Conservation (phyloP, 2,329 filamentous ascomycete genomes). For the Didymosphaeria variabile region DNA sequence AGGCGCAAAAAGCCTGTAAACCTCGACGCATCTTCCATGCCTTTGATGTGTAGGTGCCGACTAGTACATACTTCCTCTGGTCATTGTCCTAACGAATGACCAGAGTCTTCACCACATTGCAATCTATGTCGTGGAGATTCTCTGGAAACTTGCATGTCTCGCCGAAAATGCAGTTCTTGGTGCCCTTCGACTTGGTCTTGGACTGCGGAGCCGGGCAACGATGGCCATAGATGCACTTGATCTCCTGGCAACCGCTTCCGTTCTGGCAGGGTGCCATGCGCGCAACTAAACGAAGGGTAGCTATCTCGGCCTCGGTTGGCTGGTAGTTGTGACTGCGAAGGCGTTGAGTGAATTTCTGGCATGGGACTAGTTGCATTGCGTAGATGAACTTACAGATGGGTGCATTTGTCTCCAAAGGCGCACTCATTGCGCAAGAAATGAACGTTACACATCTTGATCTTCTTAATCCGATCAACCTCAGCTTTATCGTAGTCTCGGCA, state of each 20-base stretch:
- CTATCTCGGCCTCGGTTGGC: constrained; percentile 62
- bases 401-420: constrained; percentile 63
- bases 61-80: too few relatives aligned
- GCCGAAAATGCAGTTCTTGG: constrained; percentile 66
- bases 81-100: constrained; percentile 38
- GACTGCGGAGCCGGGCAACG: constrained; percentile 63
- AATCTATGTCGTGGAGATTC: constrained; percentile 67
- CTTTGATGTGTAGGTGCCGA: not conserved
- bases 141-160: constrained; percentile 66
- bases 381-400: constrained; percentile 53
- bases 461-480: constrained; percentile 68
- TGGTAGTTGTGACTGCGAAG: constrained; percentile 56
- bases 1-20: not conserved
- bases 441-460: constrained; percentile 70
- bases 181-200: constrained; percentile 56
- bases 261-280: constrained; percentile 70
- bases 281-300: constrained; percentile 65
- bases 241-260: constrained; percentile 65
- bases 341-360: not conserved
- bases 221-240: constrained; percentile 71
- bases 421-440: constrained; percentile 68
- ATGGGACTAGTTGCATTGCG: too few relatives aligned
- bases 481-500: constrained; percentile 61
- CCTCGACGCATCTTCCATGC: not conserved
- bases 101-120: constrained; percentile 62